Conservation (phyloP, 2,329 filamentous ascomycete species). For the Fusarium tricinctum region DNA sequence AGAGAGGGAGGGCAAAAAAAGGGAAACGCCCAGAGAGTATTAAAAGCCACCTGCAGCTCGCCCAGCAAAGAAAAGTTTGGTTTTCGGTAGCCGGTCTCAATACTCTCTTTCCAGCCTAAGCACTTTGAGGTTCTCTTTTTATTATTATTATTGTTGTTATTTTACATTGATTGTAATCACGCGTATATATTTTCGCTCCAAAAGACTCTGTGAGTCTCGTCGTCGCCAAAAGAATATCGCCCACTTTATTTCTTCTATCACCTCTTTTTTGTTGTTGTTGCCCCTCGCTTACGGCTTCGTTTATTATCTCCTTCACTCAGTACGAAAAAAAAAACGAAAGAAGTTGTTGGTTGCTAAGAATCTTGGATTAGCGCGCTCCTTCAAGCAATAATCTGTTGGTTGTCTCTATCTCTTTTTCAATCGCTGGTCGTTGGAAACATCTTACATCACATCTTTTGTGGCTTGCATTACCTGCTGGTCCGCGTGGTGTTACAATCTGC, state of each 20-base stretch:
- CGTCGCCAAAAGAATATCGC: constrained; percentile 10
- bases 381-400: constrained; percentile 13
- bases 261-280: constrained; percentile 1
- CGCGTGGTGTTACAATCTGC: constrained; percentile 36
- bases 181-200: constrained; percentile 4
- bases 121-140: constrained; percentile 1
- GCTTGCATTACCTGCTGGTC: constrained; percentile 19
- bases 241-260: constrained; percentile 21
- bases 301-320: constrained; percentile 4
- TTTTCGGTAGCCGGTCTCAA: constrained; percentile 41
- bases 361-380: constrained; percentile 16
- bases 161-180: constrained; percentile 36
- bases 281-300: constrained; percentile 40
- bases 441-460: constrained; percentile 42
- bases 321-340: neutral
- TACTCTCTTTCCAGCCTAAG: constrained; percentile 30
- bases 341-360: constrained; percentile 3
- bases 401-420: constrained; percentile 8
- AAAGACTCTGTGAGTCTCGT: constrained; percentile 41
- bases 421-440: constrained; percentile 39
- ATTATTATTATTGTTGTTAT: neutral
- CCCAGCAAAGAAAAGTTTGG: constrained; percentile 4
- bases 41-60: constrained; percentile 33
- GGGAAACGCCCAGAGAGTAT: constrained; percentile 28
- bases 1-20: neutral